A percentile compares a stretch with the other conserved stretches of the same genome.
Conservation (phyloP, 106 monocot genomes). For the Agapanthus africanus region DNA sequence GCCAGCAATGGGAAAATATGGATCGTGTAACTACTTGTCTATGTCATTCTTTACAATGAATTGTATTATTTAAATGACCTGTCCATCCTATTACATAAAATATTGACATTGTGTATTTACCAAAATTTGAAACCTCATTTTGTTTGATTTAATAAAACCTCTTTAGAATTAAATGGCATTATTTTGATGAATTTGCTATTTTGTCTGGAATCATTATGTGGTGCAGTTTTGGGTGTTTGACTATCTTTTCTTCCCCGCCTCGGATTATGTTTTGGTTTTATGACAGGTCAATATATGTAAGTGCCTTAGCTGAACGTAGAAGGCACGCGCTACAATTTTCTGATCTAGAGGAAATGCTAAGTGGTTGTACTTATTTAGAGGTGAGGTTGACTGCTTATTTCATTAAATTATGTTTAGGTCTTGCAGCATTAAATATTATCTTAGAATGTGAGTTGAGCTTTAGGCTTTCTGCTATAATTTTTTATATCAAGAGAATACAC, state of each 20-base stretch:
- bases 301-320: conserved; percentile 53
- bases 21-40: too few relatives aligned
- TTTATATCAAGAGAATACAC: neutral
- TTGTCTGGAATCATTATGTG: neutral
- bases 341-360: conserved; percentile 67
- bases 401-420: neutral
- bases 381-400: conserved; percentile 25
- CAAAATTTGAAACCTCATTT: neutral
- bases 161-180: too few relatives aligned
- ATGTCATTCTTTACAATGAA: too few relatives aligned
- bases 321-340: conserved; percentile 38
- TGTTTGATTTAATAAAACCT: neutral
- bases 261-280: neutral
- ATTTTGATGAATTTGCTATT: neutral
- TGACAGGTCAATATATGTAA: conserved; percentile 56
- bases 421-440: neutral
- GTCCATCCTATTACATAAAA: neutral
- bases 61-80: neutral
- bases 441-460: neutral
- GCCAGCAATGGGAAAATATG: too few relatives aligned
- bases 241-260: neutral
- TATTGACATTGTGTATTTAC: neutral
- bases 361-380: conserved; percentile 72
- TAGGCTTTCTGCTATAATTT: neutral
- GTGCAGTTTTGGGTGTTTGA: neutral